Conservation (phyloP, 495 filamentous ascomycete genomes). For the Annulohypoxylon stygium region DNA sequence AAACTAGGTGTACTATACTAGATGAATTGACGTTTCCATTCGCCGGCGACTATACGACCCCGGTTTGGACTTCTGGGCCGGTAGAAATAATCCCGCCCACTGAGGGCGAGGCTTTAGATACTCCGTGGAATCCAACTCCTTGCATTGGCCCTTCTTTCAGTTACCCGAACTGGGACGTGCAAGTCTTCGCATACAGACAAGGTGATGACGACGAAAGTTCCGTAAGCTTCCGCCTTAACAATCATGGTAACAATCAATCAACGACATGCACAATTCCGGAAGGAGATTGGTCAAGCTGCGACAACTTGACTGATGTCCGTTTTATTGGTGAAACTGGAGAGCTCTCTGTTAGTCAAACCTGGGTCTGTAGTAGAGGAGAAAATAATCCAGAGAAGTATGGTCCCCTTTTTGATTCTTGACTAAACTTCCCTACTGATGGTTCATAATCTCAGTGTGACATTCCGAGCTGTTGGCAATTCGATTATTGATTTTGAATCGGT, state of each 20-base stretch:
- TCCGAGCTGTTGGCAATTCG: constrained; percentile 29
- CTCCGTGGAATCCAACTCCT: constrained; percentile 43
- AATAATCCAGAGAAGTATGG: constrained; percentile 28
- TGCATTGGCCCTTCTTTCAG: constrained; percentile 41
- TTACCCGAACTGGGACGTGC: constrained; percentile 43
- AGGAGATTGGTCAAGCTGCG: constrained; percentile 32
- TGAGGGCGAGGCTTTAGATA: not conserved
- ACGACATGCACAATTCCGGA: constrained; percentile 17
- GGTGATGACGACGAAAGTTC: constrained; percentile 1
- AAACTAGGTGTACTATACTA: constrained; percentile 27
- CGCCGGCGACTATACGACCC: constrained; percentile 33
- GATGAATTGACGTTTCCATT: constrained; percentile 25
- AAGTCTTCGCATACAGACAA: constrained; percentile 20
- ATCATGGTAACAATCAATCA: constrained; percentile 36
- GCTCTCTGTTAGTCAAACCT: constrained; percentile 39
- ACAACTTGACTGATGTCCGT: constrained; percentile 25
- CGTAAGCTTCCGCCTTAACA: constrained; percentile 32
- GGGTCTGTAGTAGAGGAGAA: constrained; percentile 37
- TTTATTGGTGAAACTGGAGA: constrained; percentile 17
- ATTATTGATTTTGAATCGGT: constrained; percentile 11
- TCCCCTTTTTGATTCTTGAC: not conserved
- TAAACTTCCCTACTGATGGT: constrained; percentile 6
- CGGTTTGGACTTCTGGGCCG: constrained; percentile 31
- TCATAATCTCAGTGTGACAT: constrained; percentile 25
- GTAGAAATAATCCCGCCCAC: constrained; percentile 40